Evolutionary conservation across 1,284 basidiomycete genomes (phyloP).

Genomic region (Cryptococcus sp.): DNA sequence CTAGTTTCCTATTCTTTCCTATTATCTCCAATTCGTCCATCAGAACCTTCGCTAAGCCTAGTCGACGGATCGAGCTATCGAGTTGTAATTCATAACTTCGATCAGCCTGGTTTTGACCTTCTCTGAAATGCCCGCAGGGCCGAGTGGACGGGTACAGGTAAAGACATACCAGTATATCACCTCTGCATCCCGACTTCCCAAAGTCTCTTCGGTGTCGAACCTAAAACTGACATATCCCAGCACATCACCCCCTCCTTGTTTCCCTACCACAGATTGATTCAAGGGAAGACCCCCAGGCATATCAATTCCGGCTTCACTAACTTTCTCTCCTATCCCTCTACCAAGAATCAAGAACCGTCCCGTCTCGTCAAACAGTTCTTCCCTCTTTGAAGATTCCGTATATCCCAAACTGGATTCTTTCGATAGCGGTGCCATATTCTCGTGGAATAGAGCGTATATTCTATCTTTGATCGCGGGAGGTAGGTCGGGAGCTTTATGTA

Average conservation of each 20-base stretch:
- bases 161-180: constrained; percentile 41
- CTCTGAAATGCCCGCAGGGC: no score
- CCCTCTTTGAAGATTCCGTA: constrained; percentile 22
- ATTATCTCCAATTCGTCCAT: constrained; percentile 34
- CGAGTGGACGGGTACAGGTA: not conserved
- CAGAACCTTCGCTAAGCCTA: constrained; percentile 29
- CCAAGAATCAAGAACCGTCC: constrained; percentile 29
- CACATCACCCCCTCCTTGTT: not conserved
- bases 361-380: constrained; percentile 41
- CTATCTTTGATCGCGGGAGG: constrained; percentile 9
- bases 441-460: constrained; percentile 30
- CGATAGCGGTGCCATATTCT: constrained; percentile 34
- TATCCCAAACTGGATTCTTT: constrained; percentile 25
- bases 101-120: not conserved
- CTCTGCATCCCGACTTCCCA: constrained; percentile 30
- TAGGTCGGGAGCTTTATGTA: constrained; percentile 13
- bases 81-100: constrained; percentile 45
- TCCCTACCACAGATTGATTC: not conserved
- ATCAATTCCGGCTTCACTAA: not conserved
- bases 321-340: not conserved
- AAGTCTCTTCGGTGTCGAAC: constrained; percentile 47
- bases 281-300: not conserved
- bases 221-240: constrained; percentile 42
- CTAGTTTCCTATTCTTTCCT: constrained; percentile 29
- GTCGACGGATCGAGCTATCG: constrained; percentile 9